These are phyloP conservation scores for Pleurotus djamor DNA, from an alignment of 768 basidiomycete species.

Conservation along the genomic window DNA sequence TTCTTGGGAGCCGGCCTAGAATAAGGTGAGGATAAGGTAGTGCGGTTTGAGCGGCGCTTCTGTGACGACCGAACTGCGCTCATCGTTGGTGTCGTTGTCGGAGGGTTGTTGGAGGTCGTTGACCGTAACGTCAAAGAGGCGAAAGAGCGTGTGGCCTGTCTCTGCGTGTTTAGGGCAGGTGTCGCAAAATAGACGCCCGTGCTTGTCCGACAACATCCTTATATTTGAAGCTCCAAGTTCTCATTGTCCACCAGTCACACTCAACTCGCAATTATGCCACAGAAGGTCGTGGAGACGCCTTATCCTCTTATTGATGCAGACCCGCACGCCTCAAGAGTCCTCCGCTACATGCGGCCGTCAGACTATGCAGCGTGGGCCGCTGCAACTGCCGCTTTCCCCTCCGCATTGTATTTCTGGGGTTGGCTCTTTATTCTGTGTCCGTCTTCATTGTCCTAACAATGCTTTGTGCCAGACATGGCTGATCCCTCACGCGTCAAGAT, in stretches of 20 bases:
- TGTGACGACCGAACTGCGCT: conserved; percentile 49
- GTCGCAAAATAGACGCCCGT: background rate
- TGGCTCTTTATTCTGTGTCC: conserved; percentile 22
- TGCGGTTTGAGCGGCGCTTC: conserved; percentile 36
- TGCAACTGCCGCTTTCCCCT: conserved; percentile 79
- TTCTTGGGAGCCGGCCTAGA: conserved; percentile 41
- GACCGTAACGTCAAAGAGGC: background rate
- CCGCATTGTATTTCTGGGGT: conserved; percentile 84
- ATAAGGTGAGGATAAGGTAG: conserved; percentile 53
- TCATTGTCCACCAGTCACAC: conserved; percentile 17
- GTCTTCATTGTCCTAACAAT: conserved; percentile 7
- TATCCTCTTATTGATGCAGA: conserved; percentile 94
- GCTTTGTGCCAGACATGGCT: conserved; percentile 38
- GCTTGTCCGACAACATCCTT: conserved; percentile 4
- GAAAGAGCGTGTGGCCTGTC: background rate
- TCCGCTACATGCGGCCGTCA: conserved; percentile 83
- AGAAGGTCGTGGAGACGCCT: conserved; percentile 52
- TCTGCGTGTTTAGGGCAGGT: conserved; percentile 30
- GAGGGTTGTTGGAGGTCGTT: conserved; percentile 6
- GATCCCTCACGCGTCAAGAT: conserved; percentile 39
- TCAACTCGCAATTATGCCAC: conserved; percentile 37
- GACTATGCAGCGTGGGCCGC: conserved; percentile 88
- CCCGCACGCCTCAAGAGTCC: conserved; percentile 84
- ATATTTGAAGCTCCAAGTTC: conserved; percentile 18
- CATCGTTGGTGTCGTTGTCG: conserved; percentile 35